Evolutionary conservation across 805 yeast species (phyloP).

Genomic region (Saccharomyces cerevisiae): DNA sequence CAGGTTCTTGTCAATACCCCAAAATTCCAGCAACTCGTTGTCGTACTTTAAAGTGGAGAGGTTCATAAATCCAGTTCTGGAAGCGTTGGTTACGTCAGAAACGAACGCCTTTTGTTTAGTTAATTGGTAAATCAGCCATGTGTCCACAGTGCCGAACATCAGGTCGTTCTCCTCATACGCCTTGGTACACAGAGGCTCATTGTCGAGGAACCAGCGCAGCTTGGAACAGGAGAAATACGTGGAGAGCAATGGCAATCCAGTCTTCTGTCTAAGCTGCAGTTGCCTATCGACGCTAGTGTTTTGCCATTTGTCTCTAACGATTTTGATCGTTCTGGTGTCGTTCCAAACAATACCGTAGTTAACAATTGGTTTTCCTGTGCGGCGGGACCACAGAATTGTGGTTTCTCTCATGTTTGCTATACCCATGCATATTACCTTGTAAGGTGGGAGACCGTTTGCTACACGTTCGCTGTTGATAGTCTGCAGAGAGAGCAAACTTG

Average conservation of each 20-base stretch:
- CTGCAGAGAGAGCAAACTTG: slow-evolving; percentile 50
- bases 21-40: slow-evolving; percentile 61
- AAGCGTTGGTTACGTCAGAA: slow-evolving; percentile 86
- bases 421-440: slow-evolving; percentile 66
- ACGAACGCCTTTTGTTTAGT: slow-evolving; percentile 63
- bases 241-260: slow-evolving; percentile 75
- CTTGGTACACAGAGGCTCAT: slow-evolving; percentile 55
- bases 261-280: slow-evolving; percentile 49
- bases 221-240: slow-evolving; percentile 90
- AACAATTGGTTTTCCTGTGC: slow-evolving; percentile 73
- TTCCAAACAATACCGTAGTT: slow-evolving; percentile 91
- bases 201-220: slow-evolving; percentile 81
- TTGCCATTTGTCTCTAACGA: slow-evolving; percentile 55
- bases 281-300: slow-evolving; percentile 47
- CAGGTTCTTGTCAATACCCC: slow-evolving; percentile 65
- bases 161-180: slow-evolving; percentile 70
- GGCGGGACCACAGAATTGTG: slow-evolving; percentile 76
- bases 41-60: slow-evolving; percentile 70
- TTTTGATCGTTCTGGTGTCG: slow-evolving; percentile 75
- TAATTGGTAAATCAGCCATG: slow-evolving; percentile 84
- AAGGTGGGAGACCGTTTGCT: slow-evolving; percentile 41
- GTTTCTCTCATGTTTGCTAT: slow-evolving; percentile 96
- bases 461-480: slow-evolving; percentile 44
- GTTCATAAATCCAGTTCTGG: slow-evolving; percentile 85
- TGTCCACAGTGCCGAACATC: slow-evolving; percentile 90